Percentiles rank a stretch among this genome's conserved stretches.
Evolutionary conservation across 192 early-diverging fungal genomes (phyloP).

Genomic region (Backusella liffmaniae): DNA sequence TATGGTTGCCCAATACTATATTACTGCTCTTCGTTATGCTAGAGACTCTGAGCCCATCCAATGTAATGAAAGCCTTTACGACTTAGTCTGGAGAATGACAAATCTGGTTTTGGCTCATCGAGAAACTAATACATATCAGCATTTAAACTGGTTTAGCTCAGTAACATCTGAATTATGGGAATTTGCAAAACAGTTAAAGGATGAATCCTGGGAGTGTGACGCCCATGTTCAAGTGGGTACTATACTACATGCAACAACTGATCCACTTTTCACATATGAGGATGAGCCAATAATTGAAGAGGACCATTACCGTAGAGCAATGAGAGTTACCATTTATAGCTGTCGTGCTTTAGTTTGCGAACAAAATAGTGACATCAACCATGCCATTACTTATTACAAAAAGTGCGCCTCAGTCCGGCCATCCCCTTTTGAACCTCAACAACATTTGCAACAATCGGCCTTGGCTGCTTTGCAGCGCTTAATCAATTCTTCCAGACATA

Average conservation of each 20-base stretch:
- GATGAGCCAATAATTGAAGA: not conserved
- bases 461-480: not conserved
- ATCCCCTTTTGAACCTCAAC: conserved; percentile 2
- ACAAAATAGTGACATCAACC: not conserved
- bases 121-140: conserved; percentile 9
- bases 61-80: not conserved
- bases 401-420: conserved; percentile 10
- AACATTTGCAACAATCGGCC: conserved; percentile 13
- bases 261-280: not conserved
- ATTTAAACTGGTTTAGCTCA: conserved; percentile 2
- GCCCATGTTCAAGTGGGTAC: not conserved
- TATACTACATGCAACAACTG: not conserved
- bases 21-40: not conserved
- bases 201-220: conserved; percentile 6
- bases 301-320: conserved; percentile 14
- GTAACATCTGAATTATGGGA: conserved; percentile 14
- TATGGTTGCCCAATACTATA: not conserved
- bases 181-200: conserved; percentile 15
- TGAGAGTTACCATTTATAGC: conserved; percentile 4
- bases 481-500: not conserved
- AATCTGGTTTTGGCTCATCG: conserved; percentile 1
- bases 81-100: conserved; percentile 4
- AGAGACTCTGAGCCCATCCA: not conserved
- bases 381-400: conserved; percentile 10
- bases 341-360: conserved; percentile 11